Evolutionary conservation across 2,329 filamentous ascomycete species (phyloP), one percentile per base, ranked within the genome.

Genomic region (Aspergillus jensenii): DNA sequence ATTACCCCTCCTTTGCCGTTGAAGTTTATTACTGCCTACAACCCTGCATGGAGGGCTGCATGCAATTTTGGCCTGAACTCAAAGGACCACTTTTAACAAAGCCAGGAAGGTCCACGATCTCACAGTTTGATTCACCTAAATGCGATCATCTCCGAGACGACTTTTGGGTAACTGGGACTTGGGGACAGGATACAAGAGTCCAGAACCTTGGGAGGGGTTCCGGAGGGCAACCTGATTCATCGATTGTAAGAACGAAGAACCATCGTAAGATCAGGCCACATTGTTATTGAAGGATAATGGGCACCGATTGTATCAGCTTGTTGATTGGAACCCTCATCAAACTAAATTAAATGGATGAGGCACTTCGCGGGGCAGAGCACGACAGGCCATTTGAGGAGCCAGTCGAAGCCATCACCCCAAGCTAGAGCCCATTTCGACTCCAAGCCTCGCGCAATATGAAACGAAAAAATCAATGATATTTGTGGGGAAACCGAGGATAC

Each of bases 21-120:
- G 44, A 52, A 57, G 55, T 57, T 47, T 58, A 53, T 53, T 55
- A 35, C 46, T 45, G 46, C 23, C 23, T 23, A 45, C 27, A 53
- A 46, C 51, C 56, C 56, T 54, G 51, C 45, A 46, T 51, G 14
- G 41, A 9, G 15, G n/a, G 41, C 41, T 56, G 54, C 40, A 51
- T 23, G 53, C 44, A 33, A 19, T 37, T 49, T 40, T 44, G 44
- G 43, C 43, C 49, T 39, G 44, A 58, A 53, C 49, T 46, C 25
- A 58, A 57, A 48, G 39, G n/a, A 43, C 45, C 25, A 33, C 46
- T 17, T 21, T 35, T 14, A 52, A 15, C 25, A 37, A 31, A 31
- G 27, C 27, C 8, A 31, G 27, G 27, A 31, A 31, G 27, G 27
- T 31, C 27, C 9, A 31, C 27, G 51, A 25, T 45, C 19, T 11